These are phyloP conservation scores for Rugosomyces carneus DNA, from an alignment of 1,284 basidiomycete species.

Conservation along the genomic window DNA sequence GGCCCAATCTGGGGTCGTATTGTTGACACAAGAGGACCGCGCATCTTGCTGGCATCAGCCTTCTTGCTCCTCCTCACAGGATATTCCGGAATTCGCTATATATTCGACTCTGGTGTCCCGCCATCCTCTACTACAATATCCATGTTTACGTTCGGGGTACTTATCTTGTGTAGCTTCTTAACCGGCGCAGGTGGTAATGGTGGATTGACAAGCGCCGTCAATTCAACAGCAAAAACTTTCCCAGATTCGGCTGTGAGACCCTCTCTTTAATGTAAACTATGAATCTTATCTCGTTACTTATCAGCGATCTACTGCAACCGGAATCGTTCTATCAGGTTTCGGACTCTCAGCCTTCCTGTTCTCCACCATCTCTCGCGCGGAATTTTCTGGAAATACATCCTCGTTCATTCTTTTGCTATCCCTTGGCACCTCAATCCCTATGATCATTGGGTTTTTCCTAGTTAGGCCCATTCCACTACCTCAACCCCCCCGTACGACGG, in stretches of 20 bases:
- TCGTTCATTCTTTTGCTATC: constrained; percentile 33
- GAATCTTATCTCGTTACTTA: neutral
- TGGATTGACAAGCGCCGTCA: constrained; percentile 43
- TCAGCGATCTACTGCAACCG: constrained; percentile 33
- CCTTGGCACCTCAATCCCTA: constrained; percentile 34
- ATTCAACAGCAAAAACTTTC: constrained; percentile 53
- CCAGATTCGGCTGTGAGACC: constrained; percentile 30
- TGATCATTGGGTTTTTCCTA: constrained; percentile 37
- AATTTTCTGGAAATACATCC: constrained; percentile 34
- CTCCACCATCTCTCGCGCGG: constrained; percentile 30
- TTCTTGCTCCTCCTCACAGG: constrained; percentile 6
- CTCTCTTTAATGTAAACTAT: neutral
- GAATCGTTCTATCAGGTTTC: constrained; percentile 36
- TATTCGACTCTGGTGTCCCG: constrained; percentile 44
- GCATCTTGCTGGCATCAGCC: constrained; percentile 6
- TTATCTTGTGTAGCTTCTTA: constrained; percentile 42
- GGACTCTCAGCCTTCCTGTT: constrained; percentile 39
- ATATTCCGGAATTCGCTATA: constrained; percentile 48
- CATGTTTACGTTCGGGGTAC: constrained; percentile 25
- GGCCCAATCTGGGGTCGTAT: constrained; percentile 7
- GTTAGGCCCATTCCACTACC: constrained; percentile 33
- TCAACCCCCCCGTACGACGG: constrained; percentile 16
- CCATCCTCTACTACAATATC: constrained; percentile 13
- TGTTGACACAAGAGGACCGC: constrained; percentile 6
- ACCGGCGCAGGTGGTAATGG: constrained; percentile 50